phyloP scores from a whole-genome alignment of 1,284 basidiomycete genomes.

The Pseudozyma tsukubaensis region DNA sequence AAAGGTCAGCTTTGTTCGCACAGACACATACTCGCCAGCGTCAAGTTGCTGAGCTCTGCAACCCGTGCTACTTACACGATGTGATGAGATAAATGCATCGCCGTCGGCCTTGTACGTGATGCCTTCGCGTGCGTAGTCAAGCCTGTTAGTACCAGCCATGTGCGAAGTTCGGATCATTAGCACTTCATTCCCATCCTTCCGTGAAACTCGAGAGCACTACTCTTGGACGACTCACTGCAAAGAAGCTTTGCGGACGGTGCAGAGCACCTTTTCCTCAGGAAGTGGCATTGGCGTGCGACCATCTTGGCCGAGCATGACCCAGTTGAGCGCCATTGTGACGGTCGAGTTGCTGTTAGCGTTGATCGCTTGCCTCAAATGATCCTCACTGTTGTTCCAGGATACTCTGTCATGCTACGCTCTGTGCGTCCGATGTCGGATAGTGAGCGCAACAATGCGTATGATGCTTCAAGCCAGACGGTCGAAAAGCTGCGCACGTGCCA shows the following conservation, averaged over 20 bases:
- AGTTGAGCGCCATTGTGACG: conserved; percentile 57
- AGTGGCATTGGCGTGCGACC: conserved; percentile 53
- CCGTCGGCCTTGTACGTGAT: conserved; percentile 52
- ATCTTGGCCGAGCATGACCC: conserved; percentile 55
- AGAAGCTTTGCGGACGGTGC: conserved; percentile 31
- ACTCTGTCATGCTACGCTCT: too few species aligned
- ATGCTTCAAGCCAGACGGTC: neutral
- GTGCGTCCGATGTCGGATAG: too few species aligned
- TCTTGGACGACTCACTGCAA: conserved; percentile 33
- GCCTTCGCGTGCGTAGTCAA: conserved; percentile 24
- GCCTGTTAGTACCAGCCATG: conserved; percentile 6
- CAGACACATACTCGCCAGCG: too few species aligned
- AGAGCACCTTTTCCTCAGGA: conserved; percentile 49
- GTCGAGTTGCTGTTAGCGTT: neutral
- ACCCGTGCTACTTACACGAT: conserved; percentile 45
- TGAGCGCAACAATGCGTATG: too few species aligned
- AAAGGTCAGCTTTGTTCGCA: neutral
- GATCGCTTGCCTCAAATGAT: too few species aligned
- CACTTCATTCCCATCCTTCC: neutral
- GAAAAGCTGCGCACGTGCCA: neutral
- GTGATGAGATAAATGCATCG: conserved; percentile 46
- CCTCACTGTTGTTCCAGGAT: too few species aligned
- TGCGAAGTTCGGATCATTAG: neutral
- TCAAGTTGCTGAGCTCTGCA: too few species aligned
- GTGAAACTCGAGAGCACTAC: too few species aligned